These are phyloP conservation scores for Ganoderma multipileum DNA, from an alignment of 1,284 basidiomycete genomes.

Conservation along the genomic window DNA sequence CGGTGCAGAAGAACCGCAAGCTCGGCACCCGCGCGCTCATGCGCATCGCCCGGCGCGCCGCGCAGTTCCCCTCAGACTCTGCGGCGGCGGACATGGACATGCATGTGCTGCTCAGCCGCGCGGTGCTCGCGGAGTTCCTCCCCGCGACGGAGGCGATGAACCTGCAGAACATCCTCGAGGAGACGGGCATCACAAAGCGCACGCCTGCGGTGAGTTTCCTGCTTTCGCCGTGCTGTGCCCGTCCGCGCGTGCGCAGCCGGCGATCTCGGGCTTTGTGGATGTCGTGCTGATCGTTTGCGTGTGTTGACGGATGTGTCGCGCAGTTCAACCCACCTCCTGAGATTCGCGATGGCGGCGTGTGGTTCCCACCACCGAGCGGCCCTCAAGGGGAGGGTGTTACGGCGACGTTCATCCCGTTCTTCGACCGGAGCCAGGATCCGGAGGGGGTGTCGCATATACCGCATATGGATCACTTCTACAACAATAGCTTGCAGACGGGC, in stretches of 20 bases:
- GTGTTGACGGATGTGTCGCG: neutral
- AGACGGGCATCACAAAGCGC: slow-evolving; percentile 52
- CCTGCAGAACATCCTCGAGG: slow-evolving; percentile 57
- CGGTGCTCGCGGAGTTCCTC: slow-evolving; percentile 66
- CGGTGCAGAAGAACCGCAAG: slow-evolving; percentile 64
- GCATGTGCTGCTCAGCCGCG: slow-evolving; percentile 52
- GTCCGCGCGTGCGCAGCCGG: slow-evolving; percentile 8
- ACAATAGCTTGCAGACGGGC: slow-evolving; percentile 70
- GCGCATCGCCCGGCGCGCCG: slow-evolving; percentile 57
- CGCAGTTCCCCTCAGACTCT: slow-evolving; percentile 43
- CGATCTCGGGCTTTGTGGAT: neutral
- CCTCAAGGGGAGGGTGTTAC: slow-evolving; percentile 37
- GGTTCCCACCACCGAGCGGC: slow-evolving; percentile 53
- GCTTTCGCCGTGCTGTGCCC: neutral
- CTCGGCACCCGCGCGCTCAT: slow-evolving; percentile 67
- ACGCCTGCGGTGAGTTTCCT: slow-evolving; percentile 47
- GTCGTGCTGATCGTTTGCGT: slow-evolving; percentile 1
- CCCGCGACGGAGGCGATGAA: slow-evolving; percentile 64
- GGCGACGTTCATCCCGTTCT: slow-evolving; percentile 52
- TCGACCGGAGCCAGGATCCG: slow-evolving; percentile 54
- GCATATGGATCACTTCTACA: slow-evolving; percentile 73
- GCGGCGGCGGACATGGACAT: slow-evolving; percentile 52
- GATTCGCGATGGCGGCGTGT: slow-evolving; percentile 45
- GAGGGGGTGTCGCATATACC: slow-evolving; percentile 66
- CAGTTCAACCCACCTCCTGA: slow-evolving; percentile 59